Conservation (phyloP, 306 rosid species). For the Geum urbanum region DNA sequence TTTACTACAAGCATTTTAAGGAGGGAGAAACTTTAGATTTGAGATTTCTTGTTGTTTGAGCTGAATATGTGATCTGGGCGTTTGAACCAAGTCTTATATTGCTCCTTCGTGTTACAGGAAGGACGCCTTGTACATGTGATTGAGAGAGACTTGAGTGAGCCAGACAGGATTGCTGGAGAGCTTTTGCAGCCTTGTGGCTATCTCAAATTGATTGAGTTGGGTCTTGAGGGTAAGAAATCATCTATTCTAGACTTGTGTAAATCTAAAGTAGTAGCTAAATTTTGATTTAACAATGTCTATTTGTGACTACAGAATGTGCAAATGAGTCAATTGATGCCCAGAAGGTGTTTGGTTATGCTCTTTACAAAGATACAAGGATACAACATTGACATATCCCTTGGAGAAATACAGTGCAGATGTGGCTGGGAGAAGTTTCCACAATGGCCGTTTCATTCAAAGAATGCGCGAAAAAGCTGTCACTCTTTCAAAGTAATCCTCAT, state of each 20-base stretch:
- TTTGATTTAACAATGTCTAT: neutral
- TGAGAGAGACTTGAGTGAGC: conserved; percentile 41
- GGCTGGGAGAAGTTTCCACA: conserved; percentile 55
- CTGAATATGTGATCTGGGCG: too few relatives aligned
- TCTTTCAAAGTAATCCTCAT: conserved; percentile 34
- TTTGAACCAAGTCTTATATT: too few relatives aligned
- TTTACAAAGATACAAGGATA: conserved; percentile 47
- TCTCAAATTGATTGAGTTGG: conserved; percentile 25
- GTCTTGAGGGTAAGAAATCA: conserved; percentile 22
- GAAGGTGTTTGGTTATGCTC: conserved; percentile 23
- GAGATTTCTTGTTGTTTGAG: too few relatives aligned
- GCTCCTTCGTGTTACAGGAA: conserved; percentile 31
- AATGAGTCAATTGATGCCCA: conserved; percentile 23
- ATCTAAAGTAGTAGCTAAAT: neutral
- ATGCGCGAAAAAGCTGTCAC: conserved; percentile 47
- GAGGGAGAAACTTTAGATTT: too few relatives aligned
- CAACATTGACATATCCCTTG: conserved; percentile 44
- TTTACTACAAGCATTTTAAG: too few relatives aligned
- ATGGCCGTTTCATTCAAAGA: conserved; percentile 55
- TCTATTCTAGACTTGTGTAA: neutral
- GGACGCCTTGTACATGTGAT: conserved; percentile 50
- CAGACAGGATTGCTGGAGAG: conserved; percentile 24
- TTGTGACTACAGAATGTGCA: conserved; percentile 17
- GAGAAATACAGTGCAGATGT: conserved; percentile 36
- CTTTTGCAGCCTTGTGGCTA: conserved; percentile 26